Conservation (phyloP, 768 basidiomycete species). For the Kwoniella botswanensis region DNA sequence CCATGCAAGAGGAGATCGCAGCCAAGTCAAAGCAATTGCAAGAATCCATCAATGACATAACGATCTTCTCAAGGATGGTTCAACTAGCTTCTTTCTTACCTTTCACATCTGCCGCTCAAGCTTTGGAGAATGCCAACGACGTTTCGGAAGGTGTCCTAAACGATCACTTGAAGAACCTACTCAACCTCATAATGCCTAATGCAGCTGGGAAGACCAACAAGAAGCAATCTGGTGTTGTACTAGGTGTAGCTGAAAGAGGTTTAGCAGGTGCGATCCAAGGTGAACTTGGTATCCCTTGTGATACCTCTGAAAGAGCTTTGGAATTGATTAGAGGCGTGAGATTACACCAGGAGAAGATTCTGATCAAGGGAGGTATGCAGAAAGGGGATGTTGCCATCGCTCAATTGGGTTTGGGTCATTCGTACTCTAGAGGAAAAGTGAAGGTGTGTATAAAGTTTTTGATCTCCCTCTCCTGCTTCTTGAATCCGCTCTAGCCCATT, state of each 20-base stretch:
- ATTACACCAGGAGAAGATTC: constrained; percentile 83
- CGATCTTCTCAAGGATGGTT: constrained; percentile 92
- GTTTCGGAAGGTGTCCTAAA: constrained; percentile 79
- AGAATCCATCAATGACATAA: constrained; percentile 81
- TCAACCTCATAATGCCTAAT: constrained; percentile 48
- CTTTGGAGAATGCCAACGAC: constrained; percentile 94
- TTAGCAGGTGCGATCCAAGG: constrained; percentile 79
- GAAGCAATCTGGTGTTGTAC: constrained; percentile 61
- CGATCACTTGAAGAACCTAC: constrained; percentile 39
- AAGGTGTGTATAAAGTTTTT: constrained; percentile 64
- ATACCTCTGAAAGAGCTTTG: constrained; percentile 76
- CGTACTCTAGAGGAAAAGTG: constrained; percentile 94
- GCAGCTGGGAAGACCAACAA: constrained; percentile 45
- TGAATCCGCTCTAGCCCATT: neutral
- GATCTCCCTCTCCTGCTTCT: constrained; percentile 47
- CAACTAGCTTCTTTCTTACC: constrained; percentile 86
- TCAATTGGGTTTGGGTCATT: constrained; percentile 95
- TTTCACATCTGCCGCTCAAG: constrained; percentile 90
- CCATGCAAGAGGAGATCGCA: constrained; percentile 84
- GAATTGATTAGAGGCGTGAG: constrained; percentile 93
- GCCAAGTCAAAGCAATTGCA: constrained; percentile 77
- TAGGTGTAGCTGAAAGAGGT: constrained; percentile 77
- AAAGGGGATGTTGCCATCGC: constrained; percentile 86
- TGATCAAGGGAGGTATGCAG: constrained; percentile 68
- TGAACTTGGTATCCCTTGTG: constrained; percentile 73